Conservation (phyloP, 805 yeast species). For the Starmerella powellii region DNA sequence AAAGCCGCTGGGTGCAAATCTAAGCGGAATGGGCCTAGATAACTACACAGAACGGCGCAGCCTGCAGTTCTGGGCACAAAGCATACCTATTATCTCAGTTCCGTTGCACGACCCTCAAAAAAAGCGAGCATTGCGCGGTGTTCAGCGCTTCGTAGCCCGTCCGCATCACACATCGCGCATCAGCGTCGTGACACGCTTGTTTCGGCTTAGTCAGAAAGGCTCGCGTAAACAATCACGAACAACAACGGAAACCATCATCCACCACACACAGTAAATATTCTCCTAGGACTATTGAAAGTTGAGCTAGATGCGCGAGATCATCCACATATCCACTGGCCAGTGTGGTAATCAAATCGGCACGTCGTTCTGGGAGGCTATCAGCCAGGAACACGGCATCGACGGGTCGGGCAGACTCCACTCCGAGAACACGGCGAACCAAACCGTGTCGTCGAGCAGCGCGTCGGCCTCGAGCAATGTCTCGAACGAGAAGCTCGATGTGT, state of each 20-base stretch:
- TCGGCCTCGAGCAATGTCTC: slow-evolving; percentile 18
- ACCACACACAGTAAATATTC: background rate
- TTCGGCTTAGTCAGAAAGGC: background rate
- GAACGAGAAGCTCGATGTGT: slow-evolving; percentile 56
- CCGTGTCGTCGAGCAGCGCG: slow-evolving; percentile 2
- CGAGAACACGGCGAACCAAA: slow-evolving; percentile 6
- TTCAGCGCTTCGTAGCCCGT: too few species aligned
- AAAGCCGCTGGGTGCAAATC: too few species aligned
- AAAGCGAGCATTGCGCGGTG: too few species aligned
- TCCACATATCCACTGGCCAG: slow-evolving; percentile 94
- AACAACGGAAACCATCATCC: slow-evolving; percentile 7
- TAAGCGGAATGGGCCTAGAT: too few species aligned
- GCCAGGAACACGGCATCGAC: slow-evolving; percentile 34
- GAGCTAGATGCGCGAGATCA: slow-evolving; percentile 35
- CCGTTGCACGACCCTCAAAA: too few species aligned
- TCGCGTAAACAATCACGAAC: slow-evolving; percentile 5
- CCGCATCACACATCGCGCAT: too few species aligned
- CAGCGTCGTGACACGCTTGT: too few species aligned
- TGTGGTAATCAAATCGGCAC: slow-evolving; percentile 89
- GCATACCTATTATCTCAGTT: too few species aligned
- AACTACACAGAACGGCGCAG: too few species aligned
- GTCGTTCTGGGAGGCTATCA: slow-evolving; percentile 35
- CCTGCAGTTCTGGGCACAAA: too few species aligned
- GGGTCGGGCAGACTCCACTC: slow-evolving; percentile 27
- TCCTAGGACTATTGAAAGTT: background rate